Base-by-base conservation (phyloP, 83 land plant species). In the Diphasiastrum complanatum region DNA sequence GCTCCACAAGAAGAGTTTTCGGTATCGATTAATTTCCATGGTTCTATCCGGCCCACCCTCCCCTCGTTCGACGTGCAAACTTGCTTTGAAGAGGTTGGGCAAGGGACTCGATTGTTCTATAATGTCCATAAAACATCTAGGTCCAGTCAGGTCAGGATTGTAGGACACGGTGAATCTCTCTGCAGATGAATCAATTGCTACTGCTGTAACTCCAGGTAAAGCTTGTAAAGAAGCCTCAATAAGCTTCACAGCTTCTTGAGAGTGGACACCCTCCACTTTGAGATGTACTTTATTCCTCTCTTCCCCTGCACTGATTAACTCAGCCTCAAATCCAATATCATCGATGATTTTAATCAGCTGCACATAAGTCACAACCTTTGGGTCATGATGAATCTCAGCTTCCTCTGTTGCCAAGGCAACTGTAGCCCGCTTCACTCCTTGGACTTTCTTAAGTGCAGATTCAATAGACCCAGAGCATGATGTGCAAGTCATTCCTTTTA, bases 401-500 rank as follows among this genome's bases (percentile, higher is more conserved):
- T 81, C 84, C 71, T 87, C 93, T 23, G 83, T 81, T 18, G 93
- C 93, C 57, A 87, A 60, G 12, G 83, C 89, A 6, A 87, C 89
- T 29, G 38, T 58, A 22, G 86, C 93, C 33, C 47, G 70, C 19
- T 43, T 68, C 16, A 87, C 83, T 18, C 93, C 93, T 5, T 43
- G 61, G 31, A 79, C 58, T 24, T 31, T 62, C 61, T 71, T 65
- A 18, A 87, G 63, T 55, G 69, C 66, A 41, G 83, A 65, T 72
- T 87, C 89, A 57, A 87, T 60, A 31, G 88, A 68, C 4, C 66
- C 64, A 45, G 89, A 77, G 77, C 93, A 87, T 6, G 83, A 69
- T 30, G 93, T 87, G 66, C 93, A 84, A n/a, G 86, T 79, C 86
- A 87, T 84, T 35, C 86, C 89, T 63, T 72, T 79, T 6, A 87